Conservation (phyloP, 2,329 filamentous ascomycete genomes). For the Septoria linicola region DNA sequence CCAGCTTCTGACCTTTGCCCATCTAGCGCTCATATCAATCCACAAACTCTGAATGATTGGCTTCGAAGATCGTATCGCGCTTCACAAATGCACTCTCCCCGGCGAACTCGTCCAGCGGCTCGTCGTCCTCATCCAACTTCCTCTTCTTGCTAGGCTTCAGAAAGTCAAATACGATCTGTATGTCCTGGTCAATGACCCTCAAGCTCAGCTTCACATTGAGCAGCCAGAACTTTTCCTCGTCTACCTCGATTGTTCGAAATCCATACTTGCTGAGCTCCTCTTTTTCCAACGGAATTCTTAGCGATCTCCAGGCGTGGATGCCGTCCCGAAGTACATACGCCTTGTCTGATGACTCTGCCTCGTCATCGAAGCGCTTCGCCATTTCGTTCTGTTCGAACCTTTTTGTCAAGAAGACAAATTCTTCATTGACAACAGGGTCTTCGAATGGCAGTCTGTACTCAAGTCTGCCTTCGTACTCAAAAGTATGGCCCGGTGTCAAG, state of each 20-base stretch:
- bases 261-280: neutral
- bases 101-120: too few species aligned
- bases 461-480: neutral
- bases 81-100: too few species aligned
- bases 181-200: too few species aligned
- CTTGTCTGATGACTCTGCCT: too few species aligned
- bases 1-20: too few species aligned
- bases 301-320: slow-evolving; percentile 5
- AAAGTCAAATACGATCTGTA: too few species aligned
- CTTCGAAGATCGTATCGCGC: too few species aligned
- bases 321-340: neutral
- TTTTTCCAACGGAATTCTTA: neutral
- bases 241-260: neutral
- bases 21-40: too few species aligned
- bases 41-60: too few species aligned
- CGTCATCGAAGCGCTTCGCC: neutral
- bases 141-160: too few species aligned
- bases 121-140: too few species aligned
- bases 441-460: neutral
- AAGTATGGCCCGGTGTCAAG: neutral
- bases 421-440: slow-evolving; percentile 4
- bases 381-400: neutral
- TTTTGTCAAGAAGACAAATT: slow-evolving; percentile 11
- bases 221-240: neutral
- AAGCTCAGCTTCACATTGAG: too few species aligned